Conservation (phyloP, 345 rosid species). For the Hypericum androsaemum region DNA sequence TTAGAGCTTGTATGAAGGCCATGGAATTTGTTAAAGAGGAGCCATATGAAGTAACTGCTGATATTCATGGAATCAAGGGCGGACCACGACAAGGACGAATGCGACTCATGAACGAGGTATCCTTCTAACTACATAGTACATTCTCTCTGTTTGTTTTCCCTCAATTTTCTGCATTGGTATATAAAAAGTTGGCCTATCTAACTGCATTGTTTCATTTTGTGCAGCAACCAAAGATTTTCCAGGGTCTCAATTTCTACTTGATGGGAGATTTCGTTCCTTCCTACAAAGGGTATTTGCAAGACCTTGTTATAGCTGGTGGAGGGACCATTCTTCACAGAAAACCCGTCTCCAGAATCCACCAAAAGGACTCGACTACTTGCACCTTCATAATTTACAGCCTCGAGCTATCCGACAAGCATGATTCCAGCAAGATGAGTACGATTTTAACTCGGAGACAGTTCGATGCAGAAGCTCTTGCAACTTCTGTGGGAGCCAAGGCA, state of each 20-base stretch:
- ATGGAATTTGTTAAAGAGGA: constrained; percentile 48
- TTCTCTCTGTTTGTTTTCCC: no score
- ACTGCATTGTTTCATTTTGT: constrained; percentile 4
- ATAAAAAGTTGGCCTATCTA: not conserved
- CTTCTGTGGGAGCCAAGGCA: constrained; percentile 48
- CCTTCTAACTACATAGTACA: constrained; percentile 11
- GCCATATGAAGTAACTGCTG: constrained; percentile 51
- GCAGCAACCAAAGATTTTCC: constrained; percentile 59
- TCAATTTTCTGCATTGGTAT: not conserved
- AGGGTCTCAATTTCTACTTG: constrained; percentile 44
- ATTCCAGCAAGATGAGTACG: constrained; percentile 30
- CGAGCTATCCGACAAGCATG: constrained; percentile 39
- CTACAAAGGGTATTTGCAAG: constrained; percentile 73
- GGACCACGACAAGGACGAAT: constrained; percentile 76
- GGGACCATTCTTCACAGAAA: constrained; percentile 60
- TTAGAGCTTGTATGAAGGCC: constrained; percentile 50
- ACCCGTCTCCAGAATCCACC: constrained; percentile 36
- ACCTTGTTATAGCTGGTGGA: constrained; percentile 60
- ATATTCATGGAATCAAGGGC: constrained; percentile 61
- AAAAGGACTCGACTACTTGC: constrained; percentile 10
- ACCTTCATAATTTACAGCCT: constrained; percentile 59
- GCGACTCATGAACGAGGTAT: constrained; percentile 56
- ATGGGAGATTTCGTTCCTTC: constrained; percentile 63
- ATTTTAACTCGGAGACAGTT: constrained; percentile 34
- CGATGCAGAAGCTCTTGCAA: constrained; percentile 60